These are phyloP conservation scores for Amanita brunnescens DNA, from an alignment of 768 basidiomycete species.

Conservation along the genomic window DNA sequence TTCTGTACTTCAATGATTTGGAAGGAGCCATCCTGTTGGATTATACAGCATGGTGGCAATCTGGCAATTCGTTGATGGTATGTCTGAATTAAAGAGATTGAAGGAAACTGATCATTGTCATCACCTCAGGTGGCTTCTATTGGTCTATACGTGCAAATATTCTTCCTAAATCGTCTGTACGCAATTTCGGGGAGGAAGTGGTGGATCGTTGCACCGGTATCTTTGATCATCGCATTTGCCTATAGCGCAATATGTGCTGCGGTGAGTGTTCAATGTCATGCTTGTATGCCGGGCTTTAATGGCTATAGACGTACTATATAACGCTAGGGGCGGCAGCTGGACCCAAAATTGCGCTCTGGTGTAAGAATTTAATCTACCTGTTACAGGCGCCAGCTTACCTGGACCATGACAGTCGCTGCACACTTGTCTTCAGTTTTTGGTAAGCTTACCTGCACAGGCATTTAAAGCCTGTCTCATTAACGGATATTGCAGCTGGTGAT, in stretches of 20 bases:
- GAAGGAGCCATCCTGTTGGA: slow-evolving; percentile 20
- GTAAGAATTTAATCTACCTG: slow-evolving; percentile 12
- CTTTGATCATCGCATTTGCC: slow-evolving; percentile 17
- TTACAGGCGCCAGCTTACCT: background rate
- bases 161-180: slow-evolving; percentile 23
- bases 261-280: slow-evolving; percentile 12
- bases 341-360: slow-evolving; percentile 18
- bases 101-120: background rate
- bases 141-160: slow-evolving; percentile 24
- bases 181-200: slow-evolving; percentile 16
- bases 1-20: slow-evolving; percentile 20
- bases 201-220: slow-evolving; percentile 18
- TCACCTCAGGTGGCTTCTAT: slow-evolving; percentile 21
- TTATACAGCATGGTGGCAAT: slow-evolving; percentile 26
- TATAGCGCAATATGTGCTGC: slow-evolving; percentile 19
- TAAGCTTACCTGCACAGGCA: slow-evolving; percentile 2
- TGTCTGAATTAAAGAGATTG: background rate
- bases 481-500: slow-evolving; percentile 18
- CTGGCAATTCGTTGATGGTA: slow-evolving; percentile 23
- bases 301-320: slow-evolving; percentile 21
- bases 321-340: slow-evolving; percentile 10
- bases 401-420: slow-evolving; percentile 16
- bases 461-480: background rate
- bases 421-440: slow-evolving; percentile 21
- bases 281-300: background rate